Conservation (phyloP, 768 basidiomycete species). For the Pisolithus tinctorius region DNA sequence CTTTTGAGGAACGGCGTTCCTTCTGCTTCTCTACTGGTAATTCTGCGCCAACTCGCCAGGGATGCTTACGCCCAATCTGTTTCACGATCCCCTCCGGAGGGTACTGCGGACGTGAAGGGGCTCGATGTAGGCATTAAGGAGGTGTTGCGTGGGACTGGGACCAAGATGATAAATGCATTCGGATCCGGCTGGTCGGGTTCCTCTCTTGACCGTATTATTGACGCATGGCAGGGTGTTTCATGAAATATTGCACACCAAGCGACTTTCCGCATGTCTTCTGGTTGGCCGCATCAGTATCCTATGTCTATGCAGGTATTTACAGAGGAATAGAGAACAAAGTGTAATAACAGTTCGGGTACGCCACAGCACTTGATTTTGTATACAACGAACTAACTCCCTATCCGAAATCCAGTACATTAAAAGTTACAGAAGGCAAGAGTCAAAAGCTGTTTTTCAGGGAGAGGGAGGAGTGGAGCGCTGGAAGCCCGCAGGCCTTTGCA, state of each 20-base stretch:
- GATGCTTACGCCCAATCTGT: conserved; percentile 57
- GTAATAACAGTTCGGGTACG: no score
- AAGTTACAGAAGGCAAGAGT: no score
- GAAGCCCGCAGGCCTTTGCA: conserved; percentile 23
- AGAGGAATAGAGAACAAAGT: no score
- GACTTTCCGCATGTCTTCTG: no score
- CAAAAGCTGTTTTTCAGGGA: conserved; percentile 3
- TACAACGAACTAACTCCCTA: no score
- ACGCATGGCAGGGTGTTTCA: conserved; percentile 40
- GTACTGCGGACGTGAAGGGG: conserved; percentile 32
- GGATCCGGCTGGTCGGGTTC: conserved; percentile 70
- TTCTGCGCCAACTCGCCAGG: conserved; percentile 54
- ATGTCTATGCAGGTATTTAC: no score
- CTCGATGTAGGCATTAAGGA: conserved; percentile 66
- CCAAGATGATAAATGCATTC: conserved; percentile 64
- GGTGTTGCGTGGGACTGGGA: conserved; percentile 80
- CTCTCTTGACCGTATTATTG: conserved; percentile 60
- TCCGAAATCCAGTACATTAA: no score
- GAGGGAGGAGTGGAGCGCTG: conserved; percentile 11
- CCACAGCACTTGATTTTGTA: no score
- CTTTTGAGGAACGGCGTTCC: conserved; percentile 64
- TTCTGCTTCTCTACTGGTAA: conserved; percentile 55
- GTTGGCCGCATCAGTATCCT: no score
- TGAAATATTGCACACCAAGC: not conserved
- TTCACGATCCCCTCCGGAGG: conserved; percentile 43